Evolutionary conservation across 2,329 filamentous ascomycete genomes (phyloP).

Genomic region (Conoideocrella luteorostrata): DNA sequence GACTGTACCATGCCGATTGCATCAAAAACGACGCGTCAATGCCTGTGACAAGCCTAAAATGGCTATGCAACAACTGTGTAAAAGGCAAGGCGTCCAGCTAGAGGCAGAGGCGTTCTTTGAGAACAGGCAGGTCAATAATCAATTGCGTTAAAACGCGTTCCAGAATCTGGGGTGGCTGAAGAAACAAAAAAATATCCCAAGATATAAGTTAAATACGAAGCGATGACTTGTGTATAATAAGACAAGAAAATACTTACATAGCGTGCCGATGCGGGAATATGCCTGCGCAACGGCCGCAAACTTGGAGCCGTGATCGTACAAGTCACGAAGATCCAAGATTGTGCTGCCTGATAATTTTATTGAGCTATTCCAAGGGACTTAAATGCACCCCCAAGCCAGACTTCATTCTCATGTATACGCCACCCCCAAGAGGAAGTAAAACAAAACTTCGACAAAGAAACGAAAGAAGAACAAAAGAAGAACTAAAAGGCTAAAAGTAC

Average conservation of each 20-base stretch:
- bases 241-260: neutral
- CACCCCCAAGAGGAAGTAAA: no score
- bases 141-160: no score
- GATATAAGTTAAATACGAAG: neutral
- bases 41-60: slow-evolving; percentile 28
- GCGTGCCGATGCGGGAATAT: neutral
- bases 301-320: neutral
- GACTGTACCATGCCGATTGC: slow-evolving; percentile 45
- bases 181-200: neutral
- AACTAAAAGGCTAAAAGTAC: no score
- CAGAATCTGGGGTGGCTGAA: neutral
- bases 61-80: slow-evolving; percentile 40
- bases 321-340: no score
- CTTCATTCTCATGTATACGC: no score
- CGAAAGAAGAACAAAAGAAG: neutral
- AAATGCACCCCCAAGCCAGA: no score
- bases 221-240: neutral
- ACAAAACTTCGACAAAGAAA: no score
- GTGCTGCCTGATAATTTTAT: no score
- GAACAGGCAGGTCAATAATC: neutral
- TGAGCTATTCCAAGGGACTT: no score
- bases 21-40: slow-evolving; percentile 29
- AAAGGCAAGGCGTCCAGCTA: slow-evolving; percentile 18
- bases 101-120: slow-evolving; percentile 8
- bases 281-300: neutral